Evolutionary conservation across 169 alveolate genomes (phyloP).

Genomic region (Plasmodium coatneyi): DNA sequence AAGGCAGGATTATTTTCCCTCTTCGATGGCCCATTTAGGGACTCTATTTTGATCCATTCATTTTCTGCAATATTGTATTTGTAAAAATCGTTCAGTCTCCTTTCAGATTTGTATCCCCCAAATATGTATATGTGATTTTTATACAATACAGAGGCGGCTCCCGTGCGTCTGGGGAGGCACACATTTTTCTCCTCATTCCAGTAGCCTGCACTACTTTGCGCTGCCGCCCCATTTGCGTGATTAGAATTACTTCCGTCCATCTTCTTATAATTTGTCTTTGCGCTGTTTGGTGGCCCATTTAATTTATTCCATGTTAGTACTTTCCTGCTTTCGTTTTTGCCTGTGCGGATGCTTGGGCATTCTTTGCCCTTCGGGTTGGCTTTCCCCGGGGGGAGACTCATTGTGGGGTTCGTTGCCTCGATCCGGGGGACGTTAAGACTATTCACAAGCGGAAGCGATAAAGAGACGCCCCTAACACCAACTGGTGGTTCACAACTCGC

Average conservation of each 20-base stretch:
- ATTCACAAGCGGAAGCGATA: neutral
- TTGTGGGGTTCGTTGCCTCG: neutral
- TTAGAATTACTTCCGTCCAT: neutral
- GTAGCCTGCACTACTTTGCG: neutral
- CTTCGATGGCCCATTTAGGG: conserved; percentile 7
- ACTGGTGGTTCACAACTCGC: neutral
- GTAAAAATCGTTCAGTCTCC: conserved; percentile 33
- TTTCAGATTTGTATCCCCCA: conserved; percentile 41
- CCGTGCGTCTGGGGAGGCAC: conserved; percentile 5
- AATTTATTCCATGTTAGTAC: conserved; percentile 15
- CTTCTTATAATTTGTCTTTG: neutral
- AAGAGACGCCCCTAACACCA: neutral
- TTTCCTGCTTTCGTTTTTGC: neutral
- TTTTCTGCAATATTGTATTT: conserved; percentile 44
- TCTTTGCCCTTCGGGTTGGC: neutral
- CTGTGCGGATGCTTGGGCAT: neutral
- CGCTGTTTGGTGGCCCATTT: neutral
- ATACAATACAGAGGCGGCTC: conserved; percentile 55
- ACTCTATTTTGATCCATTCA: conserved; percentile 10
- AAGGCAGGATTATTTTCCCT: conserved; percentile 53
- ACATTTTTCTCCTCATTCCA: neutral
- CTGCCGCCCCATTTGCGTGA: neutral
- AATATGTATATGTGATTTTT: conserved; percentile 35
- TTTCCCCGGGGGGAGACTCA: neutral
- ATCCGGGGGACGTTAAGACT: neutral